Evolutionary conservation across 139 green algal species (phyloP).

Genomic region (Tetradesmus lagerheimii): DNA sequence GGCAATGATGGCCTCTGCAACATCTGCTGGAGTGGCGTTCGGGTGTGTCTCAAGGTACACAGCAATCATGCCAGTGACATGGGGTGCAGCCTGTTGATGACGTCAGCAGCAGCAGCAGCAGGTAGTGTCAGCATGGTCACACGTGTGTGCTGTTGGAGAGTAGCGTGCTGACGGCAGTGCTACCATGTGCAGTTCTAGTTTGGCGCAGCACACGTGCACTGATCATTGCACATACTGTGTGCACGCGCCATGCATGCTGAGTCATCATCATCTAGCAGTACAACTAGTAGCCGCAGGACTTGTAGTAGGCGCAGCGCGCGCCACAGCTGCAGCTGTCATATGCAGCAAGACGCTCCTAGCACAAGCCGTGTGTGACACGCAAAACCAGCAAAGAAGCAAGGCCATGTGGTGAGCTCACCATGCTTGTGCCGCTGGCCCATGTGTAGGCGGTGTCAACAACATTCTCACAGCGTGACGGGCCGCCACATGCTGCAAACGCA

Average conservation of each 20-base stretch:
- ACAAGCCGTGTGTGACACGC: no score
- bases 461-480: constrained; percentile 64
- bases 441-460: constrained; percentile 73
- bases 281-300: no score
- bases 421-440: constrained; percentile 76
- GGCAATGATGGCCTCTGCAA: constrained; percentile 60
- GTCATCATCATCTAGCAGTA: no score
- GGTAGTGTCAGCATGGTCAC: not conserved
- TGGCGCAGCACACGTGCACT: no score
- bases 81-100: constrained; percentile 60
- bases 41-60: constrained; percentile 72
- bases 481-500: constrained; percentile 59
- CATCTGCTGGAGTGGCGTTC: constrained; percentile 58
- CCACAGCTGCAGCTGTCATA: no score
- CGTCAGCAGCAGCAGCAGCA: constrained; percentile 3
- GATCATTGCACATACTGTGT: not conserved
- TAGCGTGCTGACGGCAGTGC: no score
- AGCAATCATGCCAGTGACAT: constrained; percentile 76
- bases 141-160: no score
- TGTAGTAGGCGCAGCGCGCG: no score
- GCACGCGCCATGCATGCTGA: no score
- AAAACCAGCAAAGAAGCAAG: not conserved
- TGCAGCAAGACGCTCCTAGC: no score
- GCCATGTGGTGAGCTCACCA: constrained; percentile 45
- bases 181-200: not conserved